Base-by-base conservation (phyloP, 1,284 basidiomycete species). In the Sanguinoderma infundibulare region DNA sequence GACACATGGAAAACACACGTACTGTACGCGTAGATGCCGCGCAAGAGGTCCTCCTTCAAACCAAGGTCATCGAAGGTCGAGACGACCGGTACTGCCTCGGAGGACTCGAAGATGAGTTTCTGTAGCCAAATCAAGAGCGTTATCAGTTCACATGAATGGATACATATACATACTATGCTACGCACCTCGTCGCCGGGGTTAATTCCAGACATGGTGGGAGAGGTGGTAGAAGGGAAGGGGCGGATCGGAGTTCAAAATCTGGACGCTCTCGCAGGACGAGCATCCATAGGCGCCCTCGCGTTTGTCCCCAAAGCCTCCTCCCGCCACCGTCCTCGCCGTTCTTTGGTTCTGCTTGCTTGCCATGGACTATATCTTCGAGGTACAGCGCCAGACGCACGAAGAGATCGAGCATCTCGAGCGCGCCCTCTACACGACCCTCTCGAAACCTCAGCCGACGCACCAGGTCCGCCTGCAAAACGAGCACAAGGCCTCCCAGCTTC, bases 11-110 rank as follows among this genome's bases (percentile, higher is more conserved):
- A 20, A 53, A 59, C 34, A 60, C 47, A 86, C 94, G 68, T 68
- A 98, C 96, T 98, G 83, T 99, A 99, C 55, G 97, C 98, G 76
- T 99, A 99, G 78, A 99, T 96, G 69, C 98, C 98, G 64, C 98
- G 90, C 54, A 98, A 79, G 46, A 99, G 86, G 76, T 98, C 96
- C 76, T 97, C 95, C 80, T 98, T 98, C 72, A 99, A 78, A 65
- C 90, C 91, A 62, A 98, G 89, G 79, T 96, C 93, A 77, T 98
- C 96, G 77, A 96, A 96, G 58, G 90, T 92, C 49, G 89, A 89
- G 59, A 92, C 82, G 50, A 93, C 91, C 39, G 93, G 91, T 71
- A 99, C 91, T 20, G 93, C 89, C 80, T 99, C 97, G 57, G 96
- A 98, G 49, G 96, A 98, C 81, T 99, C 98, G 72, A 99, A 99